Evolutionary conservation across 306 rosid genomes (phyloP).

Genomic region (Calophaca sinica): DNA sequence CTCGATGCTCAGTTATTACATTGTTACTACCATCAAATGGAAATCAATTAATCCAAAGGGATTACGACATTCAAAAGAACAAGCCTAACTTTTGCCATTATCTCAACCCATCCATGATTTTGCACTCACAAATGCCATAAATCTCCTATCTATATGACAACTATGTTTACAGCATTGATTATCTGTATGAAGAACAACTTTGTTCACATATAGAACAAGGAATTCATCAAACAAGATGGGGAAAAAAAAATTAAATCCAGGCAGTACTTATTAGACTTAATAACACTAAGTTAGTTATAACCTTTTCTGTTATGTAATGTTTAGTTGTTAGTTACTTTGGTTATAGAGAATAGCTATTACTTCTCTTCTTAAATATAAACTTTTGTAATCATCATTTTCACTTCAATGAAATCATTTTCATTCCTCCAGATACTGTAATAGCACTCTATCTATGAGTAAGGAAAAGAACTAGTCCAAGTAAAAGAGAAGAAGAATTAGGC

Average conservation of each 20-base stretch:
- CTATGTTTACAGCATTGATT: neutral
- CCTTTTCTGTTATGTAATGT: too few relatives aligned
- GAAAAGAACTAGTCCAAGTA: constrained; percentile 16
- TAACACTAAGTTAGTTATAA: too few relatives aligned
- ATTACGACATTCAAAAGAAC: constrained; percentile 17
- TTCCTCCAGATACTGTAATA: too few relatives aligned
- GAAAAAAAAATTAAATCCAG: neutral
- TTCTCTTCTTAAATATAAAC: too few relatives aligned
- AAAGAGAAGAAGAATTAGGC: constrained; percentile 41
- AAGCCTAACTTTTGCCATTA: constrained; percentile 18
- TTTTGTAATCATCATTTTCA: too few relatives aligned
- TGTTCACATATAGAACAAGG: neutral
- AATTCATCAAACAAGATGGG: constrained; percentile 7
- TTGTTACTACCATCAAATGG: constrained; percentile 14
- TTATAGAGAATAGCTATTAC: too few relatives aligned
- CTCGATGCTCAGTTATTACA: neutral
- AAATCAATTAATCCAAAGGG: constrained; percentile 26
- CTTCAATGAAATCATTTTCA: too few relatives aligned
- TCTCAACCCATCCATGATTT: constrained; percentile 29
- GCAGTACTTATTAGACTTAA: too few relatives aligned
- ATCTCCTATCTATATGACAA: constrained; percentile 14
- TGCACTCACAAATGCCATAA: neutral
- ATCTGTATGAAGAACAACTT: constrained; percentile 12
- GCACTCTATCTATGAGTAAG: constrained; percentile 10
- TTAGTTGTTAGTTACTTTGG: too few relatives aligned